phyloP scores from a whole-genome alignment of 441 rosid genomes.

The Gossypium gossypioides region DNA sequence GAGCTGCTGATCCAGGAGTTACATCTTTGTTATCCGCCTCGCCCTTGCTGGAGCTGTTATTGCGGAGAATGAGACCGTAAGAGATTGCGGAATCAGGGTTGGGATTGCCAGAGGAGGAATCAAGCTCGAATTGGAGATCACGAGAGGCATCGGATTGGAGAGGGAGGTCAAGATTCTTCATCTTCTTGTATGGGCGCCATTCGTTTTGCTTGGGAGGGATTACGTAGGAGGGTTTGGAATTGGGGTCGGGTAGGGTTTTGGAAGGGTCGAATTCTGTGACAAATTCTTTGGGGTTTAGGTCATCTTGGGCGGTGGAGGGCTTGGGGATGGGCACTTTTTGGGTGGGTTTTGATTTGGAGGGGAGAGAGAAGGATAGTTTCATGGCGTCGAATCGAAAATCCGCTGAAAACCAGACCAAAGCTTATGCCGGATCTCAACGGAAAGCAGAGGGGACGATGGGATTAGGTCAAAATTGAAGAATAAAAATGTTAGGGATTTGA shows the following conservation, averaged over 20 bases:
- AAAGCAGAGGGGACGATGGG: background rate
- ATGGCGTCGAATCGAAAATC: slow-evolving; percentile 14
- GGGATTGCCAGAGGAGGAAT: slow-evolving; percentile 21
- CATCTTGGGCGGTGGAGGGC: slow-evolving; percentile 22
- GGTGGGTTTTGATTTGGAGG: slow-evolving; percentile 34
- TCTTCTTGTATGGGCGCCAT: slow-evolving; percentile 58
- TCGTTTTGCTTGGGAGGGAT: slow-evolving; percentile 63
- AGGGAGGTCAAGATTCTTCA: slow-evolving; percentile 63
- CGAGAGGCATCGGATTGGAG: slow-evolving; percentile 28
- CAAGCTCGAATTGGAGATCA: slow-evolving; percentile 45
- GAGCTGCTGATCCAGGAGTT: slow-evolving; percentile 8
- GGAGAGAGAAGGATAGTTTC: slow-evolving; percentile 67
- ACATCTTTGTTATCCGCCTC: background rate
- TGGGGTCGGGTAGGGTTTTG: slow-evolving; percentile 28
- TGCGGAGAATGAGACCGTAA: slow-evolving; percentile 60
- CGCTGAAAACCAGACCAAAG: background rate
- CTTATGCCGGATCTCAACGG: background rate
- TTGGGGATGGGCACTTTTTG: slow-evolving; percentile 14
- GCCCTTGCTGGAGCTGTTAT: background rate
- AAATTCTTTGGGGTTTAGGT: slow-evolving; percentile 27
- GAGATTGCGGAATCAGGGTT: slow-evolving; percentile 20
- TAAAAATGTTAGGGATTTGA: background rate
- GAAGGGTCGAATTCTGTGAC: slow-evolving; percentile 68
- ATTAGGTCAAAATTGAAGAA: background rate
- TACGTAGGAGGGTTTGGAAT: slow-evolving; percentile 20